Base-by-base conservation (phyloP, 2,329 filamentous ascomycete species). In the Elsinoe ampelina region DNA sequence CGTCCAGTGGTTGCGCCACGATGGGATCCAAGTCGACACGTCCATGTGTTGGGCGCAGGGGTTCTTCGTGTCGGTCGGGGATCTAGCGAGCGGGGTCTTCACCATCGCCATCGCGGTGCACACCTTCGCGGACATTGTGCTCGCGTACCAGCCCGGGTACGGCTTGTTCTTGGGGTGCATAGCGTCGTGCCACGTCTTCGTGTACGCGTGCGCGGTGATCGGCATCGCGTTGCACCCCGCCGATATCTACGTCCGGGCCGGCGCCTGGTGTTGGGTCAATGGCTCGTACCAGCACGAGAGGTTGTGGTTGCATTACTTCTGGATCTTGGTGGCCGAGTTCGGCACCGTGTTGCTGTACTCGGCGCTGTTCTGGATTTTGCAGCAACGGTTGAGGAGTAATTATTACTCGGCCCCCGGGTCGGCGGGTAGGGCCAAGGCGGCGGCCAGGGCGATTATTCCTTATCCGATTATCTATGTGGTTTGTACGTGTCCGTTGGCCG, bases 401-500 rank as follows among this genome's bases (percentile, higher is more conserved):
- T 64, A 60, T 57, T 72, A 72, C 62, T 72, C 70, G 55, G 69
- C 63, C 5, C 55, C 62, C 2, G 62, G 60, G 6, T 65, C 69
- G 50, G 68, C 68, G 22, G 61, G 66, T 30, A 68, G 69, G 26
- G 72, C 71, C 22, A 62, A 65, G 15, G 65, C 63, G 10, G 74
- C 75, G 13, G 68, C 74, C 4, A 71, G 80, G 10, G 82, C 85
- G 61, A 78, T 80, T 75, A 69, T 86, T 32, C 74, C 83, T 8
- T 87, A 87, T 59, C 84, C 84, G 0, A 65, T 84, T 61, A 82
- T 87, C 60, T 86, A 86, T 66, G 76, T 84, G 1, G 65, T 84
- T 32, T 86, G 83, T 67, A 87, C 84, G 0, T 73, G 82, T 0
- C 84, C 84, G 0, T 73, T 87, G 0, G 83, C 84, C 2, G 73